A percentile compares a stretch with the other conserved stretches of the same genome.
Evolutionary conservation across 1,284 basidiomycete species (phyloP).

Genomic region (Austroboletus niveus): DNA sequence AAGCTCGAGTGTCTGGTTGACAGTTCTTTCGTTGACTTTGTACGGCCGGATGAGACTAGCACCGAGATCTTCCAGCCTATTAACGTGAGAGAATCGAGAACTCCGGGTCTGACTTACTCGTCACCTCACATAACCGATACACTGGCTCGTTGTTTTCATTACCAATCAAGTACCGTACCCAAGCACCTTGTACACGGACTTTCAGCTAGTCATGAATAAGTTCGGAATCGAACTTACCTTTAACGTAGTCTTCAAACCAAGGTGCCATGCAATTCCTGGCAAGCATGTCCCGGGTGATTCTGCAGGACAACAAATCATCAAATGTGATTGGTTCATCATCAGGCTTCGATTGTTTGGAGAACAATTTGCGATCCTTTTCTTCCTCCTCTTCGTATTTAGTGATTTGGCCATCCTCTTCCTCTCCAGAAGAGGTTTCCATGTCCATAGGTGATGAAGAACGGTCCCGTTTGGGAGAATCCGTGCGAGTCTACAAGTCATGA

Average conservation of each 20-base stretch:
- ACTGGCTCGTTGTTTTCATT: constrained; percentile 53
- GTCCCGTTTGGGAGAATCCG: constrained; percentile 59
- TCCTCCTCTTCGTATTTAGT: constrained; percentile 67
- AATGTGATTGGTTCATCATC: constrained; percentile 55
- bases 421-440: constrained; percentile 76
- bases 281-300: constrained; percentile 62
- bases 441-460: constrained; percentile 73
- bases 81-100: constrained; percentile 3
- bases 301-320: constrained; percentile 55
- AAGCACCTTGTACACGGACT: constrained; percentile 53
- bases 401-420: constrained; percentile 72
- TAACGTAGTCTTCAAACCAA: constrained; percentile 77
- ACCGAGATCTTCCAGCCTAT: constrained; percentile 34
- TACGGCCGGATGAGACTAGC: constrained; percentile 64
- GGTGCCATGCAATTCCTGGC: constrained; percentile 66
- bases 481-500: constrained; percentile 36
- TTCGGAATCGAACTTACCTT: constrained; percentile 46
- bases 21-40: constrained; percentile 63
- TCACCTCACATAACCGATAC: constrained; percentile 82
- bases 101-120: constrained; percentile 48
- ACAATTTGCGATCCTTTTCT: constrained; percentile 56
- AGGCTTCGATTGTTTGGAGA: constrained; percentile 44
- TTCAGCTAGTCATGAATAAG: constrained; percentile 6
- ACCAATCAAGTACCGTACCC: constrained; percentile 77
- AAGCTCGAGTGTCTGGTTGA: constrained; percentile 66